Conservation (phyloP, 148 eudicot species). For the Nyssa sinensis region DNA sequence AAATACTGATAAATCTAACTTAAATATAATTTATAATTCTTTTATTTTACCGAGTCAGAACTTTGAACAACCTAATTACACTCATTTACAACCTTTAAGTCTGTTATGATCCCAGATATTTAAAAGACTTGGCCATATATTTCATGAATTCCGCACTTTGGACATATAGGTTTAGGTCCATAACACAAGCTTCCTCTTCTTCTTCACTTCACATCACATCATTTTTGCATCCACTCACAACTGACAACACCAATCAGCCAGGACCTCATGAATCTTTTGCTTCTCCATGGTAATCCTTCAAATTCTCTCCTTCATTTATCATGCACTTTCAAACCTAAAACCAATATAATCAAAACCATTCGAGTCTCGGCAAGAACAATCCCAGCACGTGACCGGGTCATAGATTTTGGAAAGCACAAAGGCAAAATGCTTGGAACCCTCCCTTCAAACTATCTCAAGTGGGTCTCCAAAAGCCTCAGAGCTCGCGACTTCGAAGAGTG, state of each 20-base stretch:
- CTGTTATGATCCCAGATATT: no score
- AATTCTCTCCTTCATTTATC: background rate
- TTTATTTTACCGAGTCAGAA: no score
- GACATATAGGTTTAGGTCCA: no score
- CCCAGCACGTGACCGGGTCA: conserved; percentile 64
- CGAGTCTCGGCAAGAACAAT: background rate
- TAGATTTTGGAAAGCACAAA: conserved; percentile 75
- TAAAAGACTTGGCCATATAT: no score
- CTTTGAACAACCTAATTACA: no score
- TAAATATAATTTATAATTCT: no score
- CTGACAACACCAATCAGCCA: background rate
- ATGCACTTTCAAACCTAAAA: conserved; percentile 6
- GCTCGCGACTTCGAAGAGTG: conserved; percentile 59
- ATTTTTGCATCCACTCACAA: no score
- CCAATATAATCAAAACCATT: background rate
- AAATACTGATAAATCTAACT: no score
- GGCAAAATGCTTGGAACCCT: conserved; percentile 74
- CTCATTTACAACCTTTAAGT: no score
- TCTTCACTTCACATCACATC: background rate
- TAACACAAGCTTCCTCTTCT: background rate
- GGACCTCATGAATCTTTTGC: background rate
- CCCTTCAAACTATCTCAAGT: conserved; percentile 69
- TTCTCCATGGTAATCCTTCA: background rate
- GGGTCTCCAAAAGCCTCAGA: conserved; percentile 63
- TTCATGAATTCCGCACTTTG: no score